Conservation (phyloP, 1,284 basidiomycete genomes). For the Termitomyces sp. region DNA sequence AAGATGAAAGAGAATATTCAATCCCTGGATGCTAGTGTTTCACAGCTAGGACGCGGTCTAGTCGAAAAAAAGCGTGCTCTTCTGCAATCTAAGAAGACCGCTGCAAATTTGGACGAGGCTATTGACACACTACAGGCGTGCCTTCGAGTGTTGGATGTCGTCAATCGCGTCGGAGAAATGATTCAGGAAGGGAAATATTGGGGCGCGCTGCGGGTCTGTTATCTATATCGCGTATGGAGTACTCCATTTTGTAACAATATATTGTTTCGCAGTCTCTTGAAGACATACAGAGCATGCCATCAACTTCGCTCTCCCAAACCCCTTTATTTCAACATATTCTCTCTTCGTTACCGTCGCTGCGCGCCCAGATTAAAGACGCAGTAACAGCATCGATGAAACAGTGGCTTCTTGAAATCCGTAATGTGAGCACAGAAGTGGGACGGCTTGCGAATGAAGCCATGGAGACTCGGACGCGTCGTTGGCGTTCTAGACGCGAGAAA, state of each 20-base stretch:
- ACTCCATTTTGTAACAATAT: slow-evolving; percentile 26
- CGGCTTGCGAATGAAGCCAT: slow-evolving; percentile 87
- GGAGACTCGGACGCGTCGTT: slow-evolving; percentile 79
- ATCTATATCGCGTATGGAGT: slow-evolving; percentile 24
- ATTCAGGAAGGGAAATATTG: slow-evolving; percentile 92
- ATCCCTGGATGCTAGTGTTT: slow-evolving; percentile 65
- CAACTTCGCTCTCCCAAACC: slow-evolving; percentile 87
- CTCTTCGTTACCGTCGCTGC: slow-evolving; percentile 86
- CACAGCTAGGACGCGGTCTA: slow-evolving; percentile 75
- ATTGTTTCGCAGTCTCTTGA: slow-evolving; percentile 71
- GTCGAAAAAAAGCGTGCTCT: slow-evolving; percentile 90
- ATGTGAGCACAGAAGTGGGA: slow-evolving; percentile 85
- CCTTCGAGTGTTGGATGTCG: slow-evolving; percentile 87
- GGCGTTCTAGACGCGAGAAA: slow-evolving; percentile 78
- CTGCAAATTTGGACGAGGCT: slow-evolving; percentile 90
- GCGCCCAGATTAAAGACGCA: slow-evolving; percentile 85
- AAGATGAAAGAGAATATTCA: slow-evolving; percentile 77
- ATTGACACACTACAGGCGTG: slow-evolving; percentile 94
- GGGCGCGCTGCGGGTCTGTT: slow-evolving; percentile 88
- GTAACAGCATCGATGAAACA: slow-evolving; percentile 95
- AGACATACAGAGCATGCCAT: slow-evolving; percentile 88
- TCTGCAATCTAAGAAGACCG: slow-evolving; percentile 88
- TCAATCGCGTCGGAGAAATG: slow-evolving; percentile 92
- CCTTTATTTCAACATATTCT: slow-evolving; percentile 92
- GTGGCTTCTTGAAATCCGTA: slow-evolving; percentile 94